Base-by-base conservation (phyloP, 2,329 filamentous ascomycete genomes). In the Ascochyta clinopodiicola region DNA sequence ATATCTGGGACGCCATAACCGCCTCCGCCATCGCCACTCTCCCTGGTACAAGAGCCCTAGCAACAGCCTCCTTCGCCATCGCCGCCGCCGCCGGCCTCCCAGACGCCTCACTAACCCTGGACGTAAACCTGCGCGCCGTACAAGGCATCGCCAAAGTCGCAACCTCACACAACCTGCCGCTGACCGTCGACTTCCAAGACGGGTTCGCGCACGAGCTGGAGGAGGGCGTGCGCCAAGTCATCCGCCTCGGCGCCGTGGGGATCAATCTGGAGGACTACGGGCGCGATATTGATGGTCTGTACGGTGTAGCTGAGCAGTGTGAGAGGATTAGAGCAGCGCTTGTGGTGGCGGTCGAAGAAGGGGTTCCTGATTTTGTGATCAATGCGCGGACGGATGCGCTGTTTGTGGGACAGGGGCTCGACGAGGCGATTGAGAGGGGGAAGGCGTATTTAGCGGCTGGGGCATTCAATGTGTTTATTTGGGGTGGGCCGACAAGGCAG, bases 121-220 rank as follows among this genome's bases (percentile, higher is more conserved):
- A 81, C 3, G 75, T 79, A 32, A 86, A 87, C 59, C 72, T 88
- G 31, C 69, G 74, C 1, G 79, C 79, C 10, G 75, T 84, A 32
- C 60, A 69, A 4, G 70, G 70, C 10, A 78, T 88, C 51, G 79
- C 79, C 0, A 69, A 74, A 2, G 68, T 82, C 4, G 78, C 78
- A 12, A 66, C 66, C 10, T 62, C 73, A 12, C 71, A 76, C 34
- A 71, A 75, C 6, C 72, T 83, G 2, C 83, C 84, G 0, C 68
- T 88, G 0, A 83, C 81, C 0, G 82, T 81, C 5, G 86, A 88
- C 63, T 67, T 87, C 2, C 84, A 87, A 68, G 85, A 88, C 62
- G 86, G 85, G 0, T 88, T 86, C 58, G 69, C 27, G 63, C 6
- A 81, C 80, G 2, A 78, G 19, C 76, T 85, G 2, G 78, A 74